Conservation (phyloP, 441 rosid genomes). For the Gossypium davidsonii region DNA sequence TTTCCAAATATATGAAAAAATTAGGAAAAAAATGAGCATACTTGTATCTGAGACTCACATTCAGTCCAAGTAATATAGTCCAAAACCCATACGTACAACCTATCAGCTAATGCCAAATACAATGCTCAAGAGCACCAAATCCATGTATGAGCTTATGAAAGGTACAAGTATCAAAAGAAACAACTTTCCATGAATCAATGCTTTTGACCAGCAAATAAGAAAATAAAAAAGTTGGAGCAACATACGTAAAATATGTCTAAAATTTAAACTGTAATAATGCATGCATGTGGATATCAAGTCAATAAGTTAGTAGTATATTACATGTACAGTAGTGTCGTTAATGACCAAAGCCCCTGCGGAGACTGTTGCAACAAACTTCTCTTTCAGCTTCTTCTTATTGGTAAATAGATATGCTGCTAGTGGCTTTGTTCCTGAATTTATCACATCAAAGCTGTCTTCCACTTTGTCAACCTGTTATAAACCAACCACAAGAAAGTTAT, state of each 20-base stretch:
- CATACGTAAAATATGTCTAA: not conserved
- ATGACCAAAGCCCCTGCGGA: slow-evolving; percentile 47
- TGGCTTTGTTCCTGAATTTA: slow-evolving; percentile 33
- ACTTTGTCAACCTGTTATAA: slow-evolving; percentile 37
- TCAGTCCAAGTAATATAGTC: not conserved
- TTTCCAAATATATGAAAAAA: too few relatives aligned
- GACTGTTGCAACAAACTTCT: slow-evolving; percentile 34
- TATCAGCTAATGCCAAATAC: not conserved
- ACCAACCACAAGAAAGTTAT: not conserved
- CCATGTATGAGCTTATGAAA: not conserved
- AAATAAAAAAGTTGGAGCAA: not conserved
- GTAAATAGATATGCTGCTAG: slow-evolving; percentile 48
- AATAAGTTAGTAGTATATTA: slow-evolving; percentile 15
- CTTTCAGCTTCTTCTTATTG: slow-evolving; percentile 31
- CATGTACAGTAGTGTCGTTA: slow-evolving; percentile 42
- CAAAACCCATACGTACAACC: not conserved
- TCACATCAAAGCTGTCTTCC: slow-evolving; percentile 40
- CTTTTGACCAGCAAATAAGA: not conserved
- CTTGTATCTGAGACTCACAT: not conserved
- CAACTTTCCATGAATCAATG: not conserved
- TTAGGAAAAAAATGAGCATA: too few relatives aligned
- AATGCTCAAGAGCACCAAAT: not conserved
- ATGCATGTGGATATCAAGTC: slow-evolving; percentile 17
- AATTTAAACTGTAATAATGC: not conserved
- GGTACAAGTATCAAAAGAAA: not conserved